Evolutionary conservation across 306 rosid genomes (phyloP).

Genomic region (Clitoria ternatea): DNA sequence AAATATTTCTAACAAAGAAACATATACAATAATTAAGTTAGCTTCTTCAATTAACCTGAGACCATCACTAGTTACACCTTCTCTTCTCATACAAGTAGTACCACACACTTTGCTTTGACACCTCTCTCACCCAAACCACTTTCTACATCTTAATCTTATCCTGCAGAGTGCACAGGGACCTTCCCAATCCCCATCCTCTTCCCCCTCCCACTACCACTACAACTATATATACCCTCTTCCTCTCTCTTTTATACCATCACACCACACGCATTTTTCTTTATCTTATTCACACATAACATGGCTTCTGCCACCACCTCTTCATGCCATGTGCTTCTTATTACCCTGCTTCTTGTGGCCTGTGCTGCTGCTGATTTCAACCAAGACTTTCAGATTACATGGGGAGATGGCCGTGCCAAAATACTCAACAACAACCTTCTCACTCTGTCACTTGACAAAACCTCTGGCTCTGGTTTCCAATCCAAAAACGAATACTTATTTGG

Average conservation of each 20-base stretch:
- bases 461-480: constrained; percentile 64
- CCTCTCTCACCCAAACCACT: constrained; percentile 14
- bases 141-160: not conserved
- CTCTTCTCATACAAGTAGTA: no score
- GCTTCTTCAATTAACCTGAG: no score
- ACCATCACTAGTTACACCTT: no score
- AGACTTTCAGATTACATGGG: constrained; percentile 31
- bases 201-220: not conserved
- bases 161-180: not conserved
- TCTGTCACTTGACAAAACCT: constrained; percentile 47
- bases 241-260: not conserved
- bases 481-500: constrained; percentile 43
- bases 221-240: not conserved
- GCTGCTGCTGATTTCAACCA: constrained; percentile 3
- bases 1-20: no score
- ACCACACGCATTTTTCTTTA: no score
- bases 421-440: constrained; percentile 28
- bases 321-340: not conserved
- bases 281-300: not conserved
- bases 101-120: no score
- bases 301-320: not conserved
- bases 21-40: no score
- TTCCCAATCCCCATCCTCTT: not conserved
- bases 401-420: constrained; percentile 31
- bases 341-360: constrained; percentile 6